These are phyloP conservation scores for Metschnikowia lachancei DNA, from an alignment of 805 yeast species.

Conservation along the genomic window DNA sequence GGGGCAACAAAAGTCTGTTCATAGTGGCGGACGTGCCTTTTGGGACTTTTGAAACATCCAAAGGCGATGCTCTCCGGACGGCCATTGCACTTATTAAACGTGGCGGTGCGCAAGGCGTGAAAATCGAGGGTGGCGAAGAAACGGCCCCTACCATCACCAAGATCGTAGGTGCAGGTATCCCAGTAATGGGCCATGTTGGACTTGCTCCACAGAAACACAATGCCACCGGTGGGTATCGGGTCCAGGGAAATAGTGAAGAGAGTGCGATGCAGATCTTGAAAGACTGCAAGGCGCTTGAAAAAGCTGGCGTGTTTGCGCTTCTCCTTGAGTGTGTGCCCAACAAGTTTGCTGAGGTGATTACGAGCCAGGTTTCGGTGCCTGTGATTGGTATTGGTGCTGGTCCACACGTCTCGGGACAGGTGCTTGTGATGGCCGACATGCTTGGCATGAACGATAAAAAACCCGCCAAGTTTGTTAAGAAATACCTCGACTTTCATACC, in stretches of 20 bases:
- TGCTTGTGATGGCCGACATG: constrained; percentile 80
- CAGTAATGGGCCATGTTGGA: constrained; percentile 90
- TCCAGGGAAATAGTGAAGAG: constrained; percentile 65
- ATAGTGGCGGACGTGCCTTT: constrained; percentile 85
- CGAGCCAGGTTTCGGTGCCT: constrained; percentile 61
- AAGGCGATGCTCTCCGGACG: constrained; percentile 59
- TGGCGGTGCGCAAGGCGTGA: constrained; percentile 68
- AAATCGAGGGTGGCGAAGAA: constrained; percentile 78
- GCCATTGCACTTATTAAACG: constrained; percentile 52
- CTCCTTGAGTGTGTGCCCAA: constrained; percentile 87
- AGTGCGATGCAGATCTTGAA: constrained; percentile 56
- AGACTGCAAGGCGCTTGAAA: constrained; percentile 68
- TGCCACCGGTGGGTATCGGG: constrained; percentile 79
- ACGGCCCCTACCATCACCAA: constrained; percentile 50
- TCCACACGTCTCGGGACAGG: constrained; percentile 78
- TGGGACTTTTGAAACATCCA: constrained; percentile 73
- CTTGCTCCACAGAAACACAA: constrained; percentile 85
- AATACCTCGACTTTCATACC: constrained; percentile 53
- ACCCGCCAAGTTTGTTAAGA: constrained; percentile 69
- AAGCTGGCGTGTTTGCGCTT: constrained; percentile 72
- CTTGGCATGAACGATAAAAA: constrained; percentile 62
- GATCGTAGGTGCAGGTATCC: constrained; percentile 69
- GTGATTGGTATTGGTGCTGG: constrained; percentile 98
- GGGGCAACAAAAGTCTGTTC: constrained; percentile 67
- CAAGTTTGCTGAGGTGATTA: constrained; percentile 61